Percentiles rank a stretch among this genome's conserved stretches.
Evolutionary conservation across 2,329 filamentous ascomycete species (phyloP).

Genomic region (Fusarium sp.): DNA sequence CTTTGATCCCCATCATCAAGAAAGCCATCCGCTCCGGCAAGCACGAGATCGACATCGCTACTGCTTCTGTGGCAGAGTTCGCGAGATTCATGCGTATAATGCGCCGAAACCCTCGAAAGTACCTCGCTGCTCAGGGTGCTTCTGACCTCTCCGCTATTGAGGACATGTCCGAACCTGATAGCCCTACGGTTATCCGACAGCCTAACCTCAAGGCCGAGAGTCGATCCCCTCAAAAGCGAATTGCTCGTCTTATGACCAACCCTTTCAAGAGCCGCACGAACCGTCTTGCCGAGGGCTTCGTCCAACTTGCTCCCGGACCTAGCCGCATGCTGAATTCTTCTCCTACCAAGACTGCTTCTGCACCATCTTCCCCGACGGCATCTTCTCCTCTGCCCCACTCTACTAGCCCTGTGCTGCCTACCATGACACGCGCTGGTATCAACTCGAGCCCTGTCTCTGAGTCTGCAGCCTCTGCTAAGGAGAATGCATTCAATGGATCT

Average conservation of each 20-base stretch:
- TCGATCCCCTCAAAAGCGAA: conserved; percentile 52
- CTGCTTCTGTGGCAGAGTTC: conserved; percentile 48
- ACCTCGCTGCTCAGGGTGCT: conserved; percentile 41
- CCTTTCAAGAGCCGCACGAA: conserved; percentile 46
- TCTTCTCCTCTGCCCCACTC: conserved; percentile 42
- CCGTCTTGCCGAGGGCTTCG: conserved; percentile 49
- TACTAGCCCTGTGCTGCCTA: conserved; percentile 9
- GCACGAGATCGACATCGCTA: conserved; percentile 43
- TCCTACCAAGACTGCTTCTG: conserved; percentile 42
- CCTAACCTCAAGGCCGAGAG: conserved; percentile 43
- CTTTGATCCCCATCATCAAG: conserved; percentile 46
- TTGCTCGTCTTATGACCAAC: conserved; percentile 42
- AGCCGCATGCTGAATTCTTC: conserved; percentile 47
- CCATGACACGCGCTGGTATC: neutral
- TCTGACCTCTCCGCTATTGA: conserved; percentile 48
- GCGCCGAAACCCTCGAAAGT: conserved; percentile 43
- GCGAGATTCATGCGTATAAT: conserved; percentile 37
- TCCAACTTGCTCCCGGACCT: conserved; percentile 49
- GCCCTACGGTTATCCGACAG: conserved; percentile 42
- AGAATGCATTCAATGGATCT: conserved; percentile 11
- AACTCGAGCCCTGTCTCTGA: conserved; percentile 12
- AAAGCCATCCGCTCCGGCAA: conserved; percentile 40
- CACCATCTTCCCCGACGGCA: conserved; percentile 40
- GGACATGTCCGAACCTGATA: conserved; percentile 50
- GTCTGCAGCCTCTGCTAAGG: conserved; percentile 19